Conservation (phyloP, 352 stramenopile genomes). For the Plasmopara muralis region DNA sequence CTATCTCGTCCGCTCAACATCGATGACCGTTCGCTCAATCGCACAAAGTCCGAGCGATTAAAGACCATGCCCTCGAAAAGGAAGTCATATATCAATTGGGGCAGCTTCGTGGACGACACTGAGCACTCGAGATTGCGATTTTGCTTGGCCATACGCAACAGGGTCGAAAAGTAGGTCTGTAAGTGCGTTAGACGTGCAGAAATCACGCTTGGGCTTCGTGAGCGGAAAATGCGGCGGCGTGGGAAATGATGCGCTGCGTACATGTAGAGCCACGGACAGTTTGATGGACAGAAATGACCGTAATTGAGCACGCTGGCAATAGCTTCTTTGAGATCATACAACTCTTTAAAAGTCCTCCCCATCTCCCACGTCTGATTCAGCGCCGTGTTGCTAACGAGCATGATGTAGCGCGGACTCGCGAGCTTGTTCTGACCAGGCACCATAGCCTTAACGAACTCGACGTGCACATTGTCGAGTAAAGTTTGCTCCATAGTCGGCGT, state of each 20-base stretch:
- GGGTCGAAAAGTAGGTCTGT: conserved; percentile 58
- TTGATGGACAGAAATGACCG: conserved; percentile 72
- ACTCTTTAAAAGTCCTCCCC: conserved; percentile 68
- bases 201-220: conserved; percentile 57
- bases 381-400: conserved; percentile 66
- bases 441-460: conserved; percentile 76
- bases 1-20: conserved; percentile 23
- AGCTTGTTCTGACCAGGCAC: conserved; percentile 63
- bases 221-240: conserved; percentile 65
- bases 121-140: conserved; percentile 54
- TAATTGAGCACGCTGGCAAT: conserved; percentile 55
- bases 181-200: conserved; percentile 49
- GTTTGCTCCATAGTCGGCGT: conserved; percentile 52
- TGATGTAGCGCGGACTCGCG: conserved; percentile 61
- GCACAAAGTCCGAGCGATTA: conserved; percentile 54
- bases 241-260: conserved; percentile 74
- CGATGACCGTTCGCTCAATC: conserved; percentile 48
- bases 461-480: conserved; percentile 66
- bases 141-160: conserved; percentile 55
- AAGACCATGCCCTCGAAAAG: conserved; percentile 81
- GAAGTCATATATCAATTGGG: conserved; percentile 72
- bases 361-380: conserved; percentile 76
- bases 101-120: conserved; percentile 49
- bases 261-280: conserved; percentile 84
- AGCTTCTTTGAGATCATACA: conserved; percentile 69